Conservation (phyloP, 208 protist species). For the Trypanosoma platydactyli region DNA sequence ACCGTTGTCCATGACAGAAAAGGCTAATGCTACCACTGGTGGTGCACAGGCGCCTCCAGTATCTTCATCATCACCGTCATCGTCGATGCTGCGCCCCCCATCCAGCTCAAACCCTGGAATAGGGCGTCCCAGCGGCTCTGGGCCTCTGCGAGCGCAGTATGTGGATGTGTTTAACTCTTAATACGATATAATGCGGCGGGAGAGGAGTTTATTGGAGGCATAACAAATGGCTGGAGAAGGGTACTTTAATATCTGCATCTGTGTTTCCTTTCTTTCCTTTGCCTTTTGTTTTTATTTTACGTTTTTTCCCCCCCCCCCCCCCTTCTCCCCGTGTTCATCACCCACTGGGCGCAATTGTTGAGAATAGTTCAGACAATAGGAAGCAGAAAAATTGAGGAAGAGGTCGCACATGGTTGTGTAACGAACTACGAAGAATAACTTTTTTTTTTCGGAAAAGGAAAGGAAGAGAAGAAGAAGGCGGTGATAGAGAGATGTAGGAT, state of each 20-base stretch:
- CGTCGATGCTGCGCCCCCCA: conserved; percentile 17
- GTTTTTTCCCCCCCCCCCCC: too few species aligned
- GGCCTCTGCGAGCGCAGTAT: conserved; percentile 56
- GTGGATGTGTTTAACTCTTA: conserved; percentile 77
- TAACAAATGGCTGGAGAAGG: too few species aligned
- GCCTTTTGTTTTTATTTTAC: too few species aligned
- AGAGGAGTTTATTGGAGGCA: not conserved
- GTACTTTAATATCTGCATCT: too few species aligned
- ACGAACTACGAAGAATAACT: too few species aligned
- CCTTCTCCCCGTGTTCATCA: too few species aligned
- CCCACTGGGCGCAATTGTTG: too few species aligned
- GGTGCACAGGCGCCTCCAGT: conserved; percentile 1
- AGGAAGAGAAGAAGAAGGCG: too few species aligned
- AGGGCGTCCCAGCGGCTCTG: conserved; percentile 7
- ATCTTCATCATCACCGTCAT: not conserved
- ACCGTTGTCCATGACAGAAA: conserved; percentile 23
- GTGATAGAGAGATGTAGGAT: too few species aligned
- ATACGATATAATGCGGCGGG: not conserved
- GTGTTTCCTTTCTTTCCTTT: too few species aligned
- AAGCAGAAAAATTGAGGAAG: conserved; percentile 10
- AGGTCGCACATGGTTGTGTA: too few species aligned
- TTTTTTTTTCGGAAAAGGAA: conserved; percentile 3
- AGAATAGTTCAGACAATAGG: not conserved
- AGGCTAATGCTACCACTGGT: conserved; percentile 15
- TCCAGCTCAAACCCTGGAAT: not conserved